Base-by-base conservation (phyloP, 805 yeast genomes). In the Wickerhamiella azyma region DNA sequence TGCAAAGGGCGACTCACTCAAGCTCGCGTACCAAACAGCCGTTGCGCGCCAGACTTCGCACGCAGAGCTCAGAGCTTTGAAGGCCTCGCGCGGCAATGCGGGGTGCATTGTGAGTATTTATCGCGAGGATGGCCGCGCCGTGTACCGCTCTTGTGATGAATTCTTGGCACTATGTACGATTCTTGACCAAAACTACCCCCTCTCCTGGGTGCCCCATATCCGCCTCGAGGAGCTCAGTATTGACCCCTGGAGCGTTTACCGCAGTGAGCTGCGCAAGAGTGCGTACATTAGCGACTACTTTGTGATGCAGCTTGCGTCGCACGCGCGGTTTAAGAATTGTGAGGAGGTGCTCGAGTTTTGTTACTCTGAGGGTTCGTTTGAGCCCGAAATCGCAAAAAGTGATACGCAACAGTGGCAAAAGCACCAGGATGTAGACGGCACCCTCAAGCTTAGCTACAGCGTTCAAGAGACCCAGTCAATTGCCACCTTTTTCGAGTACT, bases 231-330 rank as follows among this genome's bases (percentile, higher is more conserved):
- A 16, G 54, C 55, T 49, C 46, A 57, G 8, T 39, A 60, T 13
- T 57, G 66, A 7, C 47, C 63, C 28, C 43, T 57, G 48, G 56
- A 61, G 19, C 53, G 61, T 2, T 45, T 64, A 14, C 52, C 58
- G 39, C 49, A 55, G 16, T 49, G 54, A 49, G 50, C 58, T 26
- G 65, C 71, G 29, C 59, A 74, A 30, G 57, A 76, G 17, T 67
- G 69, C 32, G 61, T 65, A 30, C 51, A 21, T 21, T n/a, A 32
- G 79, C 30, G 79, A 79, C 52, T 51, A 70, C 7, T 62, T 77
- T 30, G 55, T 81, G 11, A 60, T 67, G n/a, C 50, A 77, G 3
- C 48, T 62, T 6, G 58, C 63, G 19, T 36, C 26, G 37, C 76
- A 65, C 51, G 64, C 64, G 11, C 58, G 64, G 3, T 55, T 66